These are phyloP conservation scores for Beauveria pseudobassiana DNA, from an alignment of 2,329 filamentous ascomycete species.

Conservation along the genomic window DNA sequence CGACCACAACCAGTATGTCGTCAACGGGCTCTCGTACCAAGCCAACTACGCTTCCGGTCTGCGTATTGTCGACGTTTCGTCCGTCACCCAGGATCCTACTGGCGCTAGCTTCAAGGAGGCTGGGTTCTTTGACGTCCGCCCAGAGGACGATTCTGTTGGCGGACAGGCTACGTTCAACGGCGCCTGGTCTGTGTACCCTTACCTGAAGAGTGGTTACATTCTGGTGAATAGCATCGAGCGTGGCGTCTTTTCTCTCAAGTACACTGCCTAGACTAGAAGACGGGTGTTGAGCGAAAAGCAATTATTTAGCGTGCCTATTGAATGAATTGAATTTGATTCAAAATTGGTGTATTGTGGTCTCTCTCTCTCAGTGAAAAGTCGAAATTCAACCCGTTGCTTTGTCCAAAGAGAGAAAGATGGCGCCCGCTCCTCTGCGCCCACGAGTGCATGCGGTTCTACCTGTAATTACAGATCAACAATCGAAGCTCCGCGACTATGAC, in stretches of 20 bases:
- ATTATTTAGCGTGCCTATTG: too few relatives aligned
- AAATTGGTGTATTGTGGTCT: too few relatives aligned
- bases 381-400: too few relatives aligned
- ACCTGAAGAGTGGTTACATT: slow-evolving; percentile 41
- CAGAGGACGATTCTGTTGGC: slow-evolving; percentile 37
- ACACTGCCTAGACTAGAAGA: not conserved
- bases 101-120: slow-evolving; percentile 38
- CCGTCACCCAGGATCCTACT: slow-evolving; percentile 32
- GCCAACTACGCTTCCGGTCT: slow-evolving; percentile 44
- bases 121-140: slow-evolving; percentile 44
- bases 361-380: too few relatives aligned
- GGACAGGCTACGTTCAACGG: slow-evolving; percentile 33
- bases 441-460: too few relatives aligned
- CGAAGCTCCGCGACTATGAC: too few relatives aligned
- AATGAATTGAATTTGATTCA: too few relatives aligned
- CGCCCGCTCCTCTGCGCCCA: too few relatives aligned
- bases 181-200: slow-evolving; percentile 42
- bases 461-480: too few relatives aligned
- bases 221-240: slow-evolving; percentile 46
- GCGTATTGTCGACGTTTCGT: slow-evolving; percentile 29
- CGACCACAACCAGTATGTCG: slow-evolving; percentile 43
- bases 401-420: too few relatives aligned
- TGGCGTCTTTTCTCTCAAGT: slow-evolving; percentile 41
- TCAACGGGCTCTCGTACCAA: slow-evolving; percentile 38
- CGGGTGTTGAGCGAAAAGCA: not conserved